Evolutionary conservation across 768 basidiomycete genomes (phyloP).

Genomic region (Polyporus arcularius): DNA sequence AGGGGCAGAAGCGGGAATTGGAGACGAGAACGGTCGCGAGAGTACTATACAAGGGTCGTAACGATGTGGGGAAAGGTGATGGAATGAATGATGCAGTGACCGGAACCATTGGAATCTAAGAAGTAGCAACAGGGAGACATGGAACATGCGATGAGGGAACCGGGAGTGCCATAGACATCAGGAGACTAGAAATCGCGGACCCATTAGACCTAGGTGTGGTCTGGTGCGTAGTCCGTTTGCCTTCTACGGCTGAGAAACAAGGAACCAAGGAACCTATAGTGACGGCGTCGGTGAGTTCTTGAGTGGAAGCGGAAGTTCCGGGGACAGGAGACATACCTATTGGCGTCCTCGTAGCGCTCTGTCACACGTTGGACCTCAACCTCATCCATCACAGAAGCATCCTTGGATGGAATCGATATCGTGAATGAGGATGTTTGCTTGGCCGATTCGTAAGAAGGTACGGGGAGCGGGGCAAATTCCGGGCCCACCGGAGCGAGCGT

Average conservation of each 20-base stretch:
- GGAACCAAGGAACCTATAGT: constrained; percentile 57
- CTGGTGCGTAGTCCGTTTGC: constrained; percentile 1
- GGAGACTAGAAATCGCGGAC: neutral
- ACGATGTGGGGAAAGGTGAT: too few relatives aligned
- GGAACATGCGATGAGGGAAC: neutral
- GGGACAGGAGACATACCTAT: constrained; percentile 48
- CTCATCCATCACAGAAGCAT: constrained; percentile 37
- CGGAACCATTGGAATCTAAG: too few relatives aligned
- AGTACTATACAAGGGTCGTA: too few relatives aligned
- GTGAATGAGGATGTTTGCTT: neutral
- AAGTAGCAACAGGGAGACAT: neutral
- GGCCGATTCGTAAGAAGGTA: neutral
- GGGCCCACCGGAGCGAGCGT: neutral
- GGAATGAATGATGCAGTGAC: too few relatives aligned
- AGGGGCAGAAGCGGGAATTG: too few relatives aligned
- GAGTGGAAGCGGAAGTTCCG: neutral
- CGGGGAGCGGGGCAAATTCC: neutral
- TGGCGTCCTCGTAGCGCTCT: constrained; percentile 63
- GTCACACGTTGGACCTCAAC: constrained; percentile 43
- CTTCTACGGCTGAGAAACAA: constrained; percentile 63
- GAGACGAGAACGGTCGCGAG: too few relatives aligned
- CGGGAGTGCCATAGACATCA: neutral
- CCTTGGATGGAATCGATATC: constrained; percentile 11
- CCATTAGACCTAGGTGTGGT: neutral
- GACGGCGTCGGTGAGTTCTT: constrained; percentile 6